phyloP scores from a whole-genome alignment of 1,284 basidiomycete genomes.

The Paramarasmius palmivorus region DNA sequence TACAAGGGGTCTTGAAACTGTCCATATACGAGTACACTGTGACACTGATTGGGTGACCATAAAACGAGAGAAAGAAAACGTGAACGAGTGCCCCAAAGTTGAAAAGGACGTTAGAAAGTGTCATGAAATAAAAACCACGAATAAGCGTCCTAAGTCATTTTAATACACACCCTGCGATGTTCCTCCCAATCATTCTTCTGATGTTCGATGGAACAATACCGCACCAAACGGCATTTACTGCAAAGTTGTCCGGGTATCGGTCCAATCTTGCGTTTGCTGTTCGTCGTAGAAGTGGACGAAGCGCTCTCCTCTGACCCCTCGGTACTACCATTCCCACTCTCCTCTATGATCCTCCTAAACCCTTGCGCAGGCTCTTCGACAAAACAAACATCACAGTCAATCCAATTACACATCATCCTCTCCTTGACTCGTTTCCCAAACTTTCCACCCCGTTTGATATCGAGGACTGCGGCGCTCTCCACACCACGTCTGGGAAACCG shows the following conservation, averaged over 20 bases:
- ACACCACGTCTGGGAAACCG: slow-evolving; percentile 67
- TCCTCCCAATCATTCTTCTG: slow-evolving; percentile 75
- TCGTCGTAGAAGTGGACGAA: neutral
- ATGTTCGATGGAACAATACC: slow-evolving; percentile 70
- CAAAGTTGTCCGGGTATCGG: slow-evolving; percentile 52
- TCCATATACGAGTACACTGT: too few species aligned
- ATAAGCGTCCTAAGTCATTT: slow-evolving; percentile 32
- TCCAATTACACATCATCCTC: slow-evolving; percentile 77
- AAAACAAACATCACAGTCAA: slow-evolving; percentile 66
- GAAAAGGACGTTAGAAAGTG: too few species aligned
- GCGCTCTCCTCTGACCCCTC: slow-evolving; percentile 42
- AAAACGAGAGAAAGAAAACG: too few species aligned
- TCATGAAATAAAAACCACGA: too few species aligned
- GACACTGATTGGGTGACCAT: too few species aligned
- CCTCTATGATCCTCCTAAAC: slow-evolving; percentile 19
- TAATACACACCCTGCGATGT: slow-evolving; percentile 64
- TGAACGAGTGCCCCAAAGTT: too few species aligned
- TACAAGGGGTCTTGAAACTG: too few species aligned
- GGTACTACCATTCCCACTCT: slow-evolving; percentile 34
- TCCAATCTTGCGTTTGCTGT: slow-evolving; percentile 17
- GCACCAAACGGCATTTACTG: slow-evolving; percentile 73
- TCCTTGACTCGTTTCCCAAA: slow-evolving; percentile 47
- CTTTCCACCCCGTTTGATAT: slow-evolving; percentile 53
- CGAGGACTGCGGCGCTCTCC: slow-evolving; percentile 58
- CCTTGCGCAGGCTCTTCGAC: slow-evolving; percentile 36